These are phyloP conservation scores for Fusarium tjaetaba DNA, from an alignment of 2,329 filamentous ascomycete genomes.

Conservation along the genomic window DNA sequence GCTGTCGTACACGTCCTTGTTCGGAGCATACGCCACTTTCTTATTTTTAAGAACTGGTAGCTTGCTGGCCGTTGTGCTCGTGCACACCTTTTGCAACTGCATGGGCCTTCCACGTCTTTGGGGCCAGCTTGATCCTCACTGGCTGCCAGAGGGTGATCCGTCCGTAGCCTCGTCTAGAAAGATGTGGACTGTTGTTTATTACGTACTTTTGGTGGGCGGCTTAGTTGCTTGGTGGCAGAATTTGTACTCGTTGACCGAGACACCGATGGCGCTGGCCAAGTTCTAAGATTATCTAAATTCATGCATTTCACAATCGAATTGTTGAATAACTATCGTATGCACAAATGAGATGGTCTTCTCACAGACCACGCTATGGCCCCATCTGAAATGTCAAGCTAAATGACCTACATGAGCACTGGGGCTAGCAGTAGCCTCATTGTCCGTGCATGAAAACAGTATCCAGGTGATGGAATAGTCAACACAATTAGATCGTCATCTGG, in stretches of 20 bases:
- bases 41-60: slow-evolving; percentile 87
- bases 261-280: slow-evolving; percentile 44
- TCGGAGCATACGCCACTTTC: slow-evolving; percentile 93
- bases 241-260: slow-evolving; percentile 77
- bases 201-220: slow-evolving; percentile 77
- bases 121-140: slow-evolving; percentile 74
- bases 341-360: slow-evolving; percentile 15
- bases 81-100: slow-evolving; percentile 92
- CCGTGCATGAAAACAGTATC: slow-evolving; percentile 15
- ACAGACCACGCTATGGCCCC: slow-evolving; percentile 13
- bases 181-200: slow-evolving; percentile 82
- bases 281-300: slow-evolving; percentile 40
- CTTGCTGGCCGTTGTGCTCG: slow-evolving; percentile 76
- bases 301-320: slow-evolving; percentile 5
- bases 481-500: background rate
- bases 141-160: slow-evolving; percentile 44
- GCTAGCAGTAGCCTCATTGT: background rate
- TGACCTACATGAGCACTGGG: slow-evolving; percentile 6
- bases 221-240: slow-evolving; percentile 75
- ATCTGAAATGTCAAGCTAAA: slow-evolving; percentile 3
- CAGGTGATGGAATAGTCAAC: background rate
- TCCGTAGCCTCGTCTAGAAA: slow-evolving; percentile 37
- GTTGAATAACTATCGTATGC: slow-evolving; percentile 5
- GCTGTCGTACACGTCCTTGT: slow-evolving; percentile 89
- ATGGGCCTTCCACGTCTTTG: slow-evolving; percentile 89